These are phyloP conservation scores for Tilletia caries DNA, from an alignment of 1,284 basidiomycete genomes.

Conservation along the genomic window DNA sequence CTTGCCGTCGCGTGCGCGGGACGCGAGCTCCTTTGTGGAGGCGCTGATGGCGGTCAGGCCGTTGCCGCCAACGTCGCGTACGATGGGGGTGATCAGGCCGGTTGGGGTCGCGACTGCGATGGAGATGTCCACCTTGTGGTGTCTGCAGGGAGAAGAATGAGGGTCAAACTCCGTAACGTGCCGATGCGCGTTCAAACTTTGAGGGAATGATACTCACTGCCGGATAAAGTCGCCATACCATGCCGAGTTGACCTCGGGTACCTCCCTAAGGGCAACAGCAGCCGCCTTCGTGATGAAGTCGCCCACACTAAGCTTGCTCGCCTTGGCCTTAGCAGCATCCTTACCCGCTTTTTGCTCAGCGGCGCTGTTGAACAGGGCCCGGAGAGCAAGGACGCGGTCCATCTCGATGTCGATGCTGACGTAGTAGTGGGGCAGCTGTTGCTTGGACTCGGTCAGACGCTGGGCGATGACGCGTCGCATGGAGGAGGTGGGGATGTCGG, in stretches of 20 bases:
- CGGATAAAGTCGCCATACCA: slow-evolving; percentile 95
- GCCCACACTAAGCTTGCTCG: slow-evolving; percentile 89
- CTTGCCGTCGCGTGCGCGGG: slow-evolving; percentile 94
- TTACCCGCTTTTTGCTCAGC: slow-evolving; percentile 41
- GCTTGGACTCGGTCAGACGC: slow-evolving; percentile 88
- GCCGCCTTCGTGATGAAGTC: slow-evolving; percentile 98
- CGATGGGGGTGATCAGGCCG: slow-evolving; percentile 95
- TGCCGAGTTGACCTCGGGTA: slow-evolving; percentile 95
- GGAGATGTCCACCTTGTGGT: slow-evolving; percentile 94
- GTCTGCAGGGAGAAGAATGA: slow-evolving; percentile 59
- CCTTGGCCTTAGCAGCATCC: slow-evolving; percentile 65
- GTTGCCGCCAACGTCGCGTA: slow-evolving; percentile 86
- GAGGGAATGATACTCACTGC: slow-evolving; percentile 58
- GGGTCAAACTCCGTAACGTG: background rate
- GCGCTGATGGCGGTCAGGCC: slow-evolving; percentile 88
- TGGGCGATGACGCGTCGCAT: slow-evolving; percentile 92
- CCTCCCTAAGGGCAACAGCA: slow-evolving; percentile 82
- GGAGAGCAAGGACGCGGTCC: slow-evolving; percentile 90
- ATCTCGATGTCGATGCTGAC: slow-evolving; percentile 92
- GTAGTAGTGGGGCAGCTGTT: slow-evolving; percentile 95
- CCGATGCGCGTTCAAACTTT: background rate
- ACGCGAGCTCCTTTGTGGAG: slow-evolving; percentile 85
- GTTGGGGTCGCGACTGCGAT: slow-evolving; percentile 94
- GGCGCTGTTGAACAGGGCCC: slow-evolving; percentile 86
- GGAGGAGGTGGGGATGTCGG: slow-evolving; percentile 84